Evolutionary conservation across 306 rosid species (phyloP), one percentile per base, ranked within the genome.

Genomic region (Morella rubra): DNA sequence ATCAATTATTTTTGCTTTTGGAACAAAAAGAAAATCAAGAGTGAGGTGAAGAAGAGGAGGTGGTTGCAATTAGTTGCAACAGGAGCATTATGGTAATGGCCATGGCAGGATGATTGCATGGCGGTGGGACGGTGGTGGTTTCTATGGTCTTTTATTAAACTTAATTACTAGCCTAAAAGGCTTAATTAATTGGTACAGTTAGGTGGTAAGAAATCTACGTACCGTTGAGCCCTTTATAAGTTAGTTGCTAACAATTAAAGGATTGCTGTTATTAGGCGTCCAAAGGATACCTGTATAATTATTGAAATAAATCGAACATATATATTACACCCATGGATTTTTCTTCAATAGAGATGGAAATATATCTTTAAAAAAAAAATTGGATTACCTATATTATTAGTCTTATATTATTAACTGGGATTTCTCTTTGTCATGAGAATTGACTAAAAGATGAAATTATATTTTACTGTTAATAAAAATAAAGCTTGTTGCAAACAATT

Each of bases 171-270:
- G 19, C n/a, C n/a, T 3, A 40, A 18, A 40, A 32, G 37, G 70
- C 70, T 18, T 16, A 41, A 3, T 40, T 1, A 5, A 41, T 32
- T 32, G 37, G 37, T 32, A 32, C 0, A 2, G 15, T 44, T 42
- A 41, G 50, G 71, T 65, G 41, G 71, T 42, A 65, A 83, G 80
- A 69, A 78, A 85, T 68, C 58, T 73, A 75, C 75, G 60, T 72
- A 75, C 75, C 54, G 73, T 76, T 75, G 88, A 81, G 81, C 88
- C 86, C 44, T 73, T 77, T 81, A 32, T 32, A 32, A 56, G 79
- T 84, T 87, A 60, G 88, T 82, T 87, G 83, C 44, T 68, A 18
- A 66, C 70, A 62, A 84, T 82, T 60, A 80, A 82, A 82, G 73
- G 73, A 77, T 71, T 70, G 76, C 78, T 50, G 81, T 81, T 86